Conservation (phyloP, 2,329 filamentous ascomycete species). For the Aurifilum marmelostoma region DNA sequence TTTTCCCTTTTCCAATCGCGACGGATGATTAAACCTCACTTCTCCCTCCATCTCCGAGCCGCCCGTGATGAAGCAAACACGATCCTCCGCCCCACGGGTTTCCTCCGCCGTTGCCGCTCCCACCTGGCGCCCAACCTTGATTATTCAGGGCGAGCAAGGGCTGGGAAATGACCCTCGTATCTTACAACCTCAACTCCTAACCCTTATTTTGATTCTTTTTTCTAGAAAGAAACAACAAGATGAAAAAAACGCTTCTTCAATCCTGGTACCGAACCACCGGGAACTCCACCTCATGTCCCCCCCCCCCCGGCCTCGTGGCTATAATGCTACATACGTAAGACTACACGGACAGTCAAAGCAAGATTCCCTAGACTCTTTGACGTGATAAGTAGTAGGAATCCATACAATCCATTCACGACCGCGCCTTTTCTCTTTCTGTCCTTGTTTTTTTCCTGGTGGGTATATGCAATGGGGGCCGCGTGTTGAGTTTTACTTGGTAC, state of each 20-base stretch:
- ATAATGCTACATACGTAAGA: neutral
- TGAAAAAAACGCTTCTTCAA: neutral
- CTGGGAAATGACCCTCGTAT: constrained; percentile 2
- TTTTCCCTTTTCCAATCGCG: neutral
- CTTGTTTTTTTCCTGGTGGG: neutral
- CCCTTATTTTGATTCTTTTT: neutral
- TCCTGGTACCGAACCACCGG: neutral
- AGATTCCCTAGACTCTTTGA: neutral
- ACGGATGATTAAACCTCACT: too few relatives aligned
- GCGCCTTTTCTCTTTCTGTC: neutral
- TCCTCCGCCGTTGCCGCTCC: neutral
- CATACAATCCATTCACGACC: neutral
- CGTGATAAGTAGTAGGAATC: neutral
- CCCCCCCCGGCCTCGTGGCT: neutral
- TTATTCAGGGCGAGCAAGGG: neutral
- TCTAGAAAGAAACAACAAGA: neutral
- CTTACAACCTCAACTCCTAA: neutral
- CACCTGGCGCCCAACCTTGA: neutral
- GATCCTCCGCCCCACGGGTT: neutral
- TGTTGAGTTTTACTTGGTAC: neutral
- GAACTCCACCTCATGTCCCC: neutral
- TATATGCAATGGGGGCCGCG: neutral
- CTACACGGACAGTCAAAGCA: neutral
- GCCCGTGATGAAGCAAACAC: neutral
- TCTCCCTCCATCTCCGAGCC: neutral